Evolutionary conservation across 164 flowering plant genomes (phyloP).

Genomic region (Berberis thunbergii): DNA sequence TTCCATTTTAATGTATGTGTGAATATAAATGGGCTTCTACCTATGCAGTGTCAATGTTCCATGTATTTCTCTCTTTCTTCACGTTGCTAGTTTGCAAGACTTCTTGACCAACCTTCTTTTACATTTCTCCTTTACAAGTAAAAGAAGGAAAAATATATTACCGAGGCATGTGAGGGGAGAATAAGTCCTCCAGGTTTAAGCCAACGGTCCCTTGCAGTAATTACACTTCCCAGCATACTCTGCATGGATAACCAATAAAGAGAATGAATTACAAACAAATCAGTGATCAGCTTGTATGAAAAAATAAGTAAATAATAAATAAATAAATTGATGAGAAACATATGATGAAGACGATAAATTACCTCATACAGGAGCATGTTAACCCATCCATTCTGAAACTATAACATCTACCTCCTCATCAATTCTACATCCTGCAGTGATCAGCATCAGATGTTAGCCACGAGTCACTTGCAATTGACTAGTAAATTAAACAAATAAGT

Average conservation of each 20-base stretch:
- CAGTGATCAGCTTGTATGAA: background rate
- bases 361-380: conserved; percentile 99
- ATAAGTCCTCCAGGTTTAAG: conserved; percentile 94
- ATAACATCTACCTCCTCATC: conserved; percentile 94
- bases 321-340: background rate
- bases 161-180: conserved; percentile 92
- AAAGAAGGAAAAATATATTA: conserved; percentile 13
- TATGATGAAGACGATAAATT: background rate
- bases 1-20: too few relatives aligned
- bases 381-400: conserved; percentile 99
- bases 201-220: conserved; percentile 96
- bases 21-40: too few relatives aligned
- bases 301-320: too few relatives aligned
- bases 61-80: too few relatives aligned
- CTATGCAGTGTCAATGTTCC: too few relatives aligned
- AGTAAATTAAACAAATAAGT: too few relatives aligned
- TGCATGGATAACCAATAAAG: conserved; percentile 16
- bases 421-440: conserved; percentile 86
- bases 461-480: background rate
- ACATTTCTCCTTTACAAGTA: background rate
- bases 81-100: too few relatives aligned
- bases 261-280: background rate
- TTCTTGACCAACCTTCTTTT: too few relatives aligned
- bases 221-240: conserved; percentile 99
- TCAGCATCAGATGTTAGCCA: conserved; percentile 6